Conservation (phyloP, 1,139 yeast genomes). For the Zygoascus meyerae region DNA sequence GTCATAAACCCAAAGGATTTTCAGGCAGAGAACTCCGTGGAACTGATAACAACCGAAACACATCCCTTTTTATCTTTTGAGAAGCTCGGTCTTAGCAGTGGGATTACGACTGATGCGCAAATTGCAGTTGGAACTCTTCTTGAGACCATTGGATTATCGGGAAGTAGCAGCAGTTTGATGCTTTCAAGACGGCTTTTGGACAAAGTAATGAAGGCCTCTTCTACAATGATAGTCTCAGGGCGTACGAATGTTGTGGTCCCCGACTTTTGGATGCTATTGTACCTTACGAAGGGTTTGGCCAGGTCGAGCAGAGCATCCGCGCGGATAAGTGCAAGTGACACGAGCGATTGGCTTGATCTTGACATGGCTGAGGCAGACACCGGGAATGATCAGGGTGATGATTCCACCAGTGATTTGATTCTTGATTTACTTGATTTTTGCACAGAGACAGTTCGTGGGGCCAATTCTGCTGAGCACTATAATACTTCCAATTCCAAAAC, state of each 20-base stretch:
- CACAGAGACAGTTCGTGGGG: conserved; percentile 14
- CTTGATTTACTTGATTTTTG: conserved; percentile 20
- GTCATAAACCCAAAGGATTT: not conserved
- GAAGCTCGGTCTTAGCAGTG: conserved; percentile 5
- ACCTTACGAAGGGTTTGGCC: conserved; percentile 9
- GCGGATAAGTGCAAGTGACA: not conserved
- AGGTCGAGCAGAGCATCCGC: not conserved
- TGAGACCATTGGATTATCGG: conserved; percentile 1
- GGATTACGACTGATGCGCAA: not conserved
- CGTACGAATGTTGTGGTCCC: conserved; percentile 4
- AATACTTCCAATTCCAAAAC: conserved; percentile 7
- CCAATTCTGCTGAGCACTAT: conserved; percentile 5
- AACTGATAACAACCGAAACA: not conserved
- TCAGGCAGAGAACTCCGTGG: not conserved
- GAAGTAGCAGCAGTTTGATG: too few species aligned
- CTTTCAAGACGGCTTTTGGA: too few species aligned
- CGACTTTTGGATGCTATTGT: conserved; percentile 7
- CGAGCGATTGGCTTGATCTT: not conserved
- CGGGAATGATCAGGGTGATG: not conserved
- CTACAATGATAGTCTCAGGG: too few species aligned
- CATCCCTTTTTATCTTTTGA: not conserved
- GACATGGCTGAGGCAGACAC: not conserved
- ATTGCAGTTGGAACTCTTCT: conserved; percentile 1
- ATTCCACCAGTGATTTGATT: conserved; percentile 11
- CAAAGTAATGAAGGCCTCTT: too few species aligned